These are phyloP conservation scores for Aspergillus novofumigatus DNA, from an alignment of 2,329 filamentous ascomycete species.

Conservation along the genomic window DNA sequence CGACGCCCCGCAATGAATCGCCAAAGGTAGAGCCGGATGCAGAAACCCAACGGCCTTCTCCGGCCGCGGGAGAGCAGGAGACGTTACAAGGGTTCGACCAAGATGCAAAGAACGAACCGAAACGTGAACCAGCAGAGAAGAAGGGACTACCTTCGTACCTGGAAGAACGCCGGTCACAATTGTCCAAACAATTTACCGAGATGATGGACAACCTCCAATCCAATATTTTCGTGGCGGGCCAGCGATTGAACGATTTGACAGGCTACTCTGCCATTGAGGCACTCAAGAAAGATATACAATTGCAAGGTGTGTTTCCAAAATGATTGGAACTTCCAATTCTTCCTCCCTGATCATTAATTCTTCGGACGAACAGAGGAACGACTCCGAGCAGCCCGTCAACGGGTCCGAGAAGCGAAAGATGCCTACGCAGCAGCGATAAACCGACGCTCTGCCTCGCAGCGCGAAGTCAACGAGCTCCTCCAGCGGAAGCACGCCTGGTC, in stretches of 20 bases:
- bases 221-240: constrained; percentile 77
- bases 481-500: constrained; percentile 93
- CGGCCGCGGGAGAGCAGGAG: constrained; percentile 13
- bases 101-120: constrained; percentile 6
- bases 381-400: constrained; percentile 53
- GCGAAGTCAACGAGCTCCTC: constrained; percentile 89
- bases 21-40: constrained; percentile 16
- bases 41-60: constrained; percentile 15
- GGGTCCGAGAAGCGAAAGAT: constrained; percentile 67
- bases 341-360: constrained; percentile 2
- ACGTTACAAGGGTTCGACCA: constrained; percentile 7
- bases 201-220: constrained; percentile 88
- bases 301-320: constrained; percentile 50
- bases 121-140: neutral
- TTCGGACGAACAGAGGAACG: constrained; percentile 42
- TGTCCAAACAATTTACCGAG: constrained; percentile 59
- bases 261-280: constrained; percentile 89
- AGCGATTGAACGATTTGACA: constrained; percentile 88
- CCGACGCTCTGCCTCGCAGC: constrained; percentile 80
- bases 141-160: constrained; percentile 33
- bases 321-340: neutral
- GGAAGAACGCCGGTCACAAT: constrained; percentile 49
- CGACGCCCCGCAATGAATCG: constrained; percentile 16
- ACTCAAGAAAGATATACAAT: constrained; percentile 72
- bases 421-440: constrained; percentile 80